Percentiles rank a stretch among this genome's conserved stretches.
Conservation (phyloP, 345 rosid genomes). For the Conringia planisiliqua region DNA sequence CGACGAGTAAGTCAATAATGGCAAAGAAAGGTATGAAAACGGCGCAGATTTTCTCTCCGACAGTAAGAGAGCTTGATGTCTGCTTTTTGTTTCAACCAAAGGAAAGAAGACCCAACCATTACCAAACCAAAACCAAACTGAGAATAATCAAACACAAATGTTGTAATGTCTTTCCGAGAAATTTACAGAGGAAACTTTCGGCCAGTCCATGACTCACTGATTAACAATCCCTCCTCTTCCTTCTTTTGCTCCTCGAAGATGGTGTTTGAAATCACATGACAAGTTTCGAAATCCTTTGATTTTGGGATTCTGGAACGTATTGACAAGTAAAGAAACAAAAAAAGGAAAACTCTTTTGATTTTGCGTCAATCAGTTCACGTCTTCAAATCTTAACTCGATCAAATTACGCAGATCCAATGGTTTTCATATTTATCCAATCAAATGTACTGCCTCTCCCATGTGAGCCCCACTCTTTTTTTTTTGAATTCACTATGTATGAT, state of each 20-base stretch:
- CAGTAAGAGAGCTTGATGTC: slow-evolving; percentile 52
- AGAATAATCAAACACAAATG: not conserved
- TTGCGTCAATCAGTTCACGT: not conserved
- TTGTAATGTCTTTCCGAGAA: not conserved
- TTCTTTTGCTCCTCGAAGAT: not conserved
- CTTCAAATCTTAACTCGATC: not conserved
- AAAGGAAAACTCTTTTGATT: not conserved
- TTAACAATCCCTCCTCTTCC: not conserved
- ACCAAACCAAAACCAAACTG: not conserved
- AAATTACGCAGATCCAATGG: not conserved
- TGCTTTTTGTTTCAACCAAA: slow-evolving; percentile 9
- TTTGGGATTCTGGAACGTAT: not conserved
- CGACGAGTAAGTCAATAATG: slow-evolving; percentile 46
- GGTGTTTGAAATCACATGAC: not conserved
- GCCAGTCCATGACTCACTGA: slow-evolving; percentile 28
- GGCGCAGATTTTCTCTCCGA: slow-evolving; percentile 67
- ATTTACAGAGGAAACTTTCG: slow-evolving; percentile 24
- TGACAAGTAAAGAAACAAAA: not conserved
- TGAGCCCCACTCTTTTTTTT: not conserved
- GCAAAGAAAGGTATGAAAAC: slow-evolving; percentile 57
- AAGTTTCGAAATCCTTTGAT: not conserved
- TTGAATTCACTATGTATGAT: not conserved
- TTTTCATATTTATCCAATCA: not conserved
- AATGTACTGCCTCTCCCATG: not conserved
- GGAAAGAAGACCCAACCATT: not conserved